These are phyloP conservation scores for Plasmodium ovale DNA, from an alignment of 169 alveolate genomes.

Conservation along the genomic window DNA sequence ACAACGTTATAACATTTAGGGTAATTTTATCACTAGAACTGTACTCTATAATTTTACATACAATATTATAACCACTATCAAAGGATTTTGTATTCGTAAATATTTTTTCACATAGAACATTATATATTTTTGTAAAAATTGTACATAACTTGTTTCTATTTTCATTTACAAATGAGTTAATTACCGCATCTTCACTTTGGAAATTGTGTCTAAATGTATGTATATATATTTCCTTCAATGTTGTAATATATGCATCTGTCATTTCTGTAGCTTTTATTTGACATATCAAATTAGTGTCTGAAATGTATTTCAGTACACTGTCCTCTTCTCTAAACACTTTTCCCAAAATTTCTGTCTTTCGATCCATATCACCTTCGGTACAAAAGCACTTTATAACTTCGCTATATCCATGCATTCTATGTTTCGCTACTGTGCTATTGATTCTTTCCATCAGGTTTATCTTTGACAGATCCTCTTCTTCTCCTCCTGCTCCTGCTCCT, in stretches of 20 bases:
- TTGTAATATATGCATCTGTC: conserved; percentile 30
- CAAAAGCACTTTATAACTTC: conserved; percentile 32
- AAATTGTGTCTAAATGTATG: conserved; percentile 7
- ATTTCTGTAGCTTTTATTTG: conserved; percentile 72
- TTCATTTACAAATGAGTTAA: conserved; percentile 52
- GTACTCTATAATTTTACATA: conserved; percentile 49
- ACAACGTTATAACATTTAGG: conserved; percentile 16
- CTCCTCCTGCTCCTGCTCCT: conserved; percentile 8
- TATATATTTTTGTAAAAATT: conserved; percentile 35
- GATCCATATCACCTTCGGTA: not conserved
- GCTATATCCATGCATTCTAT: conserved; percentile 54
- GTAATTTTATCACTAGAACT: conserved; percentile 61
- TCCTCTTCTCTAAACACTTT: conserved; percentile 56
- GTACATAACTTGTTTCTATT: conserved; percentile 34
- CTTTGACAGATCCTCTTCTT: conserved; percentile 9
- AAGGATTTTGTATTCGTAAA: conserved; percentile 49
- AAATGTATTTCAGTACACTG: conserved; percentile 11
- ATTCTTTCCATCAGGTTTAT: conserved; percentile 22
- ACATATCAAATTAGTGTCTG: conserved; percentile 59
- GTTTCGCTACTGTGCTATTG: conserved; percentile 27
- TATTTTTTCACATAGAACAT: conserved; percentile 42
- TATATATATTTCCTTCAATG: conserved; percentile 32
- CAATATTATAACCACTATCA: conserved; percentile 66
- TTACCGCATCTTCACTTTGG: conserved; percentile 51
- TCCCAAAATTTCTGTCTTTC: conserved; percentile 26